Evolutionary conservation across 768 basidiomycete species (phyloP), one percentile per base, ranked within the genome.

Genomic region (Crassisporium funariophilum): DNA sequence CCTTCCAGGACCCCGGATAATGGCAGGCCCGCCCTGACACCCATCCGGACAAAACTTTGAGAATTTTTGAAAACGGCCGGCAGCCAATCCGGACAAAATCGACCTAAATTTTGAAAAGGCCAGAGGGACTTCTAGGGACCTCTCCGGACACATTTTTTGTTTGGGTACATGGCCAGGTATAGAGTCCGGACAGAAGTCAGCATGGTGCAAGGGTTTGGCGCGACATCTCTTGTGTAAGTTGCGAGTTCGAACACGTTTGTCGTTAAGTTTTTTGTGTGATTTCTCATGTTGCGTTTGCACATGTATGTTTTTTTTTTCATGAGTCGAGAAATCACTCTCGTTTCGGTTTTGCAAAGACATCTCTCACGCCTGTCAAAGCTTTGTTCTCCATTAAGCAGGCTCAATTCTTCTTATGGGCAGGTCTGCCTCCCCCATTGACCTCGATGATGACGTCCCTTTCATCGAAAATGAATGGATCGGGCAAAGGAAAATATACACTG

Each of bases 71-170:
- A 41, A 41, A 41, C 11, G n/a, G 39, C 39, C 24, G 17, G 39
- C n/a, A 21, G 39, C 39, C 1, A 41, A 41, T 41, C 39, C 17
- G 39, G 39, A 41, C 39, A 41, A 41, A 41, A 41, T 41, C 39
- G 22, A 41, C 10, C 10, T 13, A 20, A 41, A 21, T 21, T 41
- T 20, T 20, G 19, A 36, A n/a, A 36, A 36, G 6, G 35, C 35
- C n/a, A 33, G 31, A 16, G 6, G 31, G 31, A 7, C 12, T 12
- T 16, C 31, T 16, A 7, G 17, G 10, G 12, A 15, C 13, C n/a
- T 13, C 15, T n/a, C 35, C 35, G 35, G 35, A 37, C 35, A 37
- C 12, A 37, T 2, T 37, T 13, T 20, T 16, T 37, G 15, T 37
- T 11, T n/a, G 10, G 15, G n/a, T 11, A 20, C 11, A 4, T 12